phyloP scores from a whole-genome alignment of 345 rosid genomes.

The Pugionium dolabratum region DNA sequence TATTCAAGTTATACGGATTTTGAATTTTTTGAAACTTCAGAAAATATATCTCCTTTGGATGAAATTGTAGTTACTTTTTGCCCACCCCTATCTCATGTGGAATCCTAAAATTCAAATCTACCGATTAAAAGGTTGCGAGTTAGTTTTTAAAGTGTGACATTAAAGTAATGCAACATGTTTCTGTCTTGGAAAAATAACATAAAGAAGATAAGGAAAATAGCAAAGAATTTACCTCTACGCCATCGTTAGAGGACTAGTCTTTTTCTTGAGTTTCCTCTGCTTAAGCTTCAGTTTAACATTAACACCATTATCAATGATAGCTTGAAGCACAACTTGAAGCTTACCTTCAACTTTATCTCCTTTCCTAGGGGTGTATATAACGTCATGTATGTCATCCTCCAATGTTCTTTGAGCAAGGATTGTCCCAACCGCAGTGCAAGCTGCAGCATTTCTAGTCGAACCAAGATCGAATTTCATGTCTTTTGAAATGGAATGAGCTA shows the following conservation, averaged over 20 bases:
- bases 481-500: slow-evolving; percentile 85
- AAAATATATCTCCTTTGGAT: too few relatives aligned
- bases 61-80: too few relatives aligned
- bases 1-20: too few relatives aligned
- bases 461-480: slow-evolving; percentile 80
- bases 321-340: slow-evolving; percentile 73
- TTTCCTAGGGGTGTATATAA: slow-evolving; percentile 76
- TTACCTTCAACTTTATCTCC: slow-evolving; percentile 78
- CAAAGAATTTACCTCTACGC: slow-evolving; percentile 7
- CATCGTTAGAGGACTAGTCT: slow-evolving; percentile 24
- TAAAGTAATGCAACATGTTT: neutral
- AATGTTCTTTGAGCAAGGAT: slow-evolving; percentile 73
- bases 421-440: slow-evolving; percentile 74
- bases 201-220: neutral
- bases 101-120: too few relatives aligned
- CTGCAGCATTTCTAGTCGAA: slow-evolving; percentile 67
- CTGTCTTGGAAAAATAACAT: neutral
- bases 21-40: too few relatives aligned
- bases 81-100: too few relatives aligned
- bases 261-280: slow-evolving; percentile 56
- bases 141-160: too few relatives aligned
- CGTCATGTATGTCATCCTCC: slow-evolving; percentile 77
- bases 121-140: too few relatives aligned
- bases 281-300: slow-evolving; percentile 82
- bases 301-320: slow-evolving; percentile 68